Conservation (phyloP, 1,284 basidiomycete species). For the Austroboletus rostrupii region DNA sequence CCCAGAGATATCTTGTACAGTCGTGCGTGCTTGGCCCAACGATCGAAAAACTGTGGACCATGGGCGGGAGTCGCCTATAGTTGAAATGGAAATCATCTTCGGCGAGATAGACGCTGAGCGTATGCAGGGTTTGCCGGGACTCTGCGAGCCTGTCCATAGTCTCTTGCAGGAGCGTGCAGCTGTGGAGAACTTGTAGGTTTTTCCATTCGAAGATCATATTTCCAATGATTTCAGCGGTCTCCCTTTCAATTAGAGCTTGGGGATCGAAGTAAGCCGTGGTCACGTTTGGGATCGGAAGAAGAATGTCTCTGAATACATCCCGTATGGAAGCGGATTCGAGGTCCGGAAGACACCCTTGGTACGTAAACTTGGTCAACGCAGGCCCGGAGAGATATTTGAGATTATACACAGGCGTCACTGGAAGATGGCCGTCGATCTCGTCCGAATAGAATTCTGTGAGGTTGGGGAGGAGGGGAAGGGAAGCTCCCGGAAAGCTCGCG, state of each 20-base stretch:
- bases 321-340: background rate
- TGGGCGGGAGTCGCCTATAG: conserved; percentile 1
- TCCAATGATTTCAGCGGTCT: conserved; percentile 6
- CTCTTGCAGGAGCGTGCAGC: conserved; percentile 12
- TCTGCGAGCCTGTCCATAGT: conserved; percentile 9
- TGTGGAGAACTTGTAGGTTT: conserved; percentile 5
- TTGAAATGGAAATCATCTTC: background rate
- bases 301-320: background rate
- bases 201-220: conserved; percentile 10
- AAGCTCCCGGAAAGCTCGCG: conserved; percentile 2
- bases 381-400: conserved; percentile 13
- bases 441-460: conserved; percentile 17
- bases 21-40: background rate
- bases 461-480: conserved; percentile 16
- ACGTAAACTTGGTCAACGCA: conserved; percentile 8
- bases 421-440: background rate
- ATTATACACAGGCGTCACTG: conserved; percentile 5
- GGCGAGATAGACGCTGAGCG: conserved; percentile 11
- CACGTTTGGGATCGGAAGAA: background rate
- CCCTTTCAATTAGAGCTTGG: conserved; percentile 1
- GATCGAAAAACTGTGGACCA: conserved; percentile 6
- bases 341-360: background rate
- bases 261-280: background rate
- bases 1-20: conserved; percentile 10
- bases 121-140: conserved; percentile 2